A percentile compares a stretch with the other conserved stretches of the same genome.
Conservation (phyloP, 2,329 filamentous ascomycete species). For the Cytospora piceicola region DNA sequence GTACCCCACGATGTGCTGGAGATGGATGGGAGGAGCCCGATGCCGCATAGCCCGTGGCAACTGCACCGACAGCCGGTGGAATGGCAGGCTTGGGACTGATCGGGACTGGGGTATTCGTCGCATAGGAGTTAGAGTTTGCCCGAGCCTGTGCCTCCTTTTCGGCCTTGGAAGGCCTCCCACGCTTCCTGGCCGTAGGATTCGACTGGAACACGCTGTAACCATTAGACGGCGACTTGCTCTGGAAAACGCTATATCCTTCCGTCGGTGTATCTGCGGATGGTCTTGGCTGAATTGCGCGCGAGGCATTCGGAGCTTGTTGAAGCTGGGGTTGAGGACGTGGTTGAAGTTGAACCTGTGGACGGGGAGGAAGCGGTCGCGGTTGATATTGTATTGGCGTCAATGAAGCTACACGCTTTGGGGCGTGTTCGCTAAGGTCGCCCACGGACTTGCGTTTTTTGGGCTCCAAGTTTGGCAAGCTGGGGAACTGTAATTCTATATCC, state of each 20-base stretch:
- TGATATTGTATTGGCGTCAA: slow-evolving; percentile 29
- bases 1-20: slow-evolving; percentile 9
- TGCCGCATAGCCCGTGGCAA: slow-evolving; percentile 6
- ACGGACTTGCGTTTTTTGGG: slow-evolving; percentile 40
- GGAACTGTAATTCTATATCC: slow-evolving; percentile 35
- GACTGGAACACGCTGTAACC: slow-evolving; percentile 29
- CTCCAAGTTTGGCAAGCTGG: slow-evolving; percentile 33
- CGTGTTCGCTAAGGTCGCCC: slow-evolving; percentile 38
- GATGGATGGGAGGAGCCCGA: not conserved
- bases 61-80: slow-evolving; percentile 8
- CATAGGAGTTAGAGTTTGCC: slow-evolving; percentile 30
- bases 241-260: slow-evolving; percentile 23
- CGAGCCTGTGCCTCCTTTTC: slow-evolving; percentile 38
- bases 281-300: slow-evolving; percentile 40
- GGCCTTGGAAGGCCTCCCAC: slow-evolving; percentile 42
- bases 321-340: slow-evolving; percentile 22
- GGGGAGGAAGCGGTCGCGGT: slow-evolving; percentile 22
- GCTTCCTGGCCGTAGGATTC: slow-evolving; percentile 35
- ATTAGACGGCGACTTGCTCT: slow-evolving; percentile 29
- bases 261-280: slow-evolving; percentile 34
- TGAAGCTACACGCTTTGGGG: slow-evolving; percentile 39
- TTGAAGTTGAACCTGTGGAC: slow-evolving; percentile 18
- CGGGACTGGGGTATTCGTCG: slow-evolving; percentile 34
- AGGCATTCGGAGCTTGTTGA: slow-evolving; percentile 29
- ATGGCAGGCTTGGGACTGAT: slow-evolving; percentile 31